Evolutionary conservation across 495 filamentous ascomycete species (phyloP), one percentile per base, ranked within the genome.

Genomic region (Glarea lozoyensis): DNA sequence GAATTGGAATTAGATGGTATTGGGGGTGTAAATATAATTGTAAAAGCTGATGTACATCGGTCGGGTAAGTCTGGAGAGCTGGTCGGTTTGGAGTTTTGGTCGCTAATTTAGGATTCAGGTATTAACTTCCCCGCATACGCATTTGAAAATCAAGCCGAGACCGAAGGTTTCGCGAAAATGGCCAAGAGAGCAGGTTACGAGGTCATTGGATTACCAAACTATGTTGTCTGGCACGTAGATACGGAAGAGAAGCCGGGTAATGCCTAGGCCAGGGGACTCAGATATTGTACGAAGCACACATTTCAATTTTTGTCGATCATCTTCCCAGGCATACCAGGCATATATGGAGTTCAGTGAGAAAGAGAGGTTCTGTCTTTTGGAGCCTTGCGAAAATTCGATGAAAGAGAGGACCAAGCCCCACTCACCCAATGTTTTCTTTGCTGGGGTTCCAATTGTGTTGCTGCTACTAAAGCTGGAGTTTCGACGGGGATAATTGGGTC

Each of bases 71-170:
- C 9, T 4, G 18, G 4, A 17, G 19, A 25, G 15, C 18, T 27
- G 10, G 27, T 7, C 23, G 11, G 12, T 39, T 12, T 4, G 30
- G 53, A 56, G 37, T 54, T 25, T 23, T 19, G 10, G 12, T 6
- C 1, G 3, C 33, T 34, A 36, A 46, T 40, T 20, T 6, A 9
- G 4, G 12, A n/a, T 7, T 12, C 43, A 89, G 90, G 90, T 30
- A 87, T 98, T 66, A 98, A 98, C 64, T 98, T 98, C 67, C 92
- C 92, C 13, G 78, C 82, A 59, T 98, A 98, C 59, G 76, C 92
- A 12, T 98, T 98, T 62, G 93, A 98, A 65, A 97, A 98, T 63
- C 92, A 98, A 67, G 92, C 92, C 48, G 92, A 98, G 64, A 98
- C 92, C 4, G 92, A 98, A 62, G 92, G 92, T 3, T 98, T 98